phyloP scores from a whole-genome alignment of 148 eudicot genomes.

The Linanthus parryae region DNA sequence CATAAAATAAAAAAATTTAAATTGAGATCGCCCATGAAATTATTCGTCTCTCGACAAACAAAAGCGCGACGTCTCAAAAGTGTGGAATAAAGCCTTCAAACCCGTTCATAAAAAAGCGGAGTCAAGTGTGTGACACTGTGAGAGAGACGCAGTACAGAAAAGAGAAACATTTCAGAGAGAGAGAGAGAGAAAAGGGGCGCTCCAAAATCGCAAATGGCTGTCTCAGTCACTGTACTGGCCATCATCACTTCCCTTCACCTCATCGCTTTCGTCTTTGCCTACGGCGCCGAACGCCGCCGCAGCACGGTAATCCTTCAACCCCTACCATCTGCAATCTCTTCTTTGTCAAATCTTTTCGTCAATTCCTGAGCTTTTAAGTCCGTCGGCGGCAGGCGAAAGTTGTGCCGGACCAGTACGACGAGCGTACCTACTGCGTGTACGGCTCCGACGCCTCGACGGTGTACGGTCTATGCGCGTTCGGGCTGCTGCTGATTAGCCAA shows the following conservation, averaged over 20 bases:
- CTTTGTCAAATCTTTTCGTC: background rate
- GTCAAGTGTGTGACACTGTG: no score
- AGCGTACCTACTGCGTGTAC: slow-evolving; percentile 63
- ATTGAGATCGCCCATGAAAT: no score
- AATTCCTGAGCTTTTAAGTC: background rate
- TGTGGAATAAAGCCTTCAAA: no score
- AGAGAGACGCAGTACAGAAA: background rate
- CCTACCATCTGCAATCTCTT: no score
- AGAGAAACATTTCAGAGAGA: slow-evolving; percentile 6
- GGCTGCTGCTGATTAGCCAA: slow-evolving; percentile 67
- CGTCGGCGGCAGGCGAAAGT: slow-evolving; percentile 52
- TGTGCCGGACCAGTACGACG: slow-evolving; percentile 81
- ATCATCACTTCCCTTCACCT: slow-evolving; percentile 61
- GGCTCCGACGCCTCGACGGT: slow-evolving; percentile 81
- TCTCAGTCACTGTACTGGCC: slow-evolving; percentile 48
- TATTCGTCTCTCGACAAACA: no score
- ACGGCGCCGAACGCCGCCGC: slow-evolving; percentile 96
- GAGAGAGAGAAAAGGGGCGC: slow-evolving; percentile 7
- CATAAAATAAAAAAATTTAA: no score
- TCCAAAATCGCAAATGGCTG: slow-evolving; percentile 38
- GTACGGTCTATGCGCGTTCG: slow-evolving; percentile 82
- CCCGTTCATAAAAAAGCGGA: no score
- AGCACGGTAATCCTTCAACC: slow-evolving; percentile 42
- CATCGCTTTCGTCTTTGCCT: slow-evolving; percentile 81
- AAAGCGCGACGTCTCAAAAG: no score